Evolutionary conservation across 495 filamentous ascomycete species (phyloP).

Genomic region (Sporormia fimetaria): DNA sequence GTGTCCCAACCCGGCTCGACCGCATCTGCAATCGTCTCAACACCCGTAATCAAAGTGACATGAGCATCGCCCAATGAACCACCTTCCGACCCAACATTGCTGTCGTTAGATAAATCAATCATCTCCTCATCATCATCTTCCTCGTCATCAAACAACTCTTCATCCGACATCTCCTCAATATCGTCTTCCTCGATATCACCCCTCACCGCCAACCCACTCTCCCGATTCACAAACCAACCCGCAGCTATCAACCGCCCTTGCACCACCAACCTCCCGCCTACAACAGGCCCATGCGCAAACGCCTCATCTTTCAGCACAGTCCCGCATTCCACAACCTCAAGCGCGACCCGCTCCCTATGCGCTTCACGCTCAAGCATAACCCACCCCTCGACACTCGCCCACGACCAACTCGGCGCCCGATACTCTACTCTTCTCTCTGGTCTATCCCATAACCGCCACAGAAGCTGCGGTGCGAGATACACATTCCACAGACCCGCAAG

Average conservation of each 20-base stretch:
- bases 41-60: neutral
- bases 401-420: constrained; percentile 4
- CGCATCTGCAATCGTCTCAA: neutral
- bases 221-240: neutral
- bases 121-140: too few relatives aligned
- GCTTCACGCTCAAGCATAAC: neutral
- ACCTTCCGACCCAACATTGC: too few relatives aligned
- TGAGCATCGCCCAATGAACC: too few relatives aligned
- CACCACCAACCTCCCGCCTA: neutral
- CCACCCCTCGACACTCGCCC: constrained; percentile 10
- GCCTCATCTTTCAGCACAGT: neutral
- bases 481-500: constrained; percentile 29
- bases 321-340: neutral
- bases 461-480: constrained; percentile 13
- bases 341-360: neutral
- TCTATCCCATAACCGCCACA: constrained; percentile 7
- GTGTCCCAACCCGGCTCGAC: neutral
- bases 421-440: neutral
- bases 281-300: neutral
- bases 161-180: too few relatives aligned
- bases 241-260: neutral
- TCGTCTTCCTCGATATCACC: neutral
- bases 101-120: too few relatives aligned
- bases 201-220: neutral
- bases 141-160: too few relatives aligned